Conservation (phyloP, 2,329 filamentous ascomycete genomes). For the Coniochaeta sp. region DNA sequence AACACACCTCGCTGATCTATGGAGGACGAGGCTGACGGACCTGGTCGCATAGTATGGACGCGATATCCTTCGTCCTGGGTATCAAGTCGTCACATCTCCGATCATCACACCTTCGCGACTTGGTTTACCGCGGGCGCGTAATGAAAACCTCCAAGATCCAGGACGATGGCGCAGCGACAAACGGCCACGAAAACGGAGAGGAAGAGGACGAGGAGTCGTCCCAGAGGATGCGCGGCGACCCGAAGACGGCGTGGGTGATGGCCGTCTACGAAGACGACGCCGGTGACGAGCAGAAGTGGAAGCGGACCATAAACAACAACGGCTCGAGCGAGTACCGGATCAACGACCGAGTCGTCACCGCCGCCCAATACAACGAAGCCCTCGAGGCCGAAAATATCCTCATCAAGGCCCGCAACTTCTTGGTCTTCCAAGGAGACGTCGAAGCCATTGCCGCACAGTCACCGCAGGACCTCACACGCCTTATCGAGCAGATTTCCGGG, state of each 20-base stretch:
- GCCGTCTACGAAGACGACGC: slow-evolving; percentile 97
- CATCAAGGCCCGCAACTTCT: slow-evolving; percentile 95
- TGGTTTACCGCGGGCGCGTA: slow-evolving; percentile 92
- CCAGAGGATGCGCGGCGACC: slow-evolving; percentile 65
- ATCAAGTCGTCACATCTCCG: slow-evolving; percentile 98
- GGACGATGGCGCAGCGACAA: slow-evolving; percentile 68
- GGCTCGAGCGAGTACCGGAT: slow-evolving; percentile 95
- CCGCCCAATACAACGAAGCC: slow-evolving; percentile 87
- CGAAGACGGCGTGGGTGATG: slow-evolving; percentile 97
- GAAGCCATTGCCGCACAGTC: slow-evolving; percentile 95
- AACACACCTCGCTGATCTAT: background rate
- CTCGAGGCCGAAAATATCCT: slow-evolving; percentile 92
- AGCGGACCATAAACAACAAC: slow-evolving; percentile 81
- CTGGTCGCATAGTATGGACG: slow-evolving; percentile 71
- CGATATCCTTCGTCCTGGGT: slow-evolving; percentile 96
- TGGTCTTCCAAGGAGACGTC: slow-evolving; percentile 97
- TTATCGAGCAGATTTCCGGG: slow-evolving; percentile 97
- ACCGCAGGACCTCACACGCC: slow-evolving; percentile 81
- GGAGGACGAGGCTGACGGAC: background rate
- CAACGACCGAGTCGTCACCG: slow-evolving; percentile 83
- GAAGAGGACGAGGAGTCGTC: slow-evolving; percentile 51
- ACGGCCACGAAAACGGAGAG: slow-evolving; percentile 55
- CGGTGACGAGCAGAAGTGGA: slow-evolving; percentile 92
- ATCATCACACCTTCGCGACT: slow-evolving; percentile 85
- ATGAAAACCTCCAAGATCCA: slow-evolving; percentile 89